phyloP scores from a whole-genome alignment of 2,329 filamentous ascomycete species.

The Fusarium sp. region DNA sequence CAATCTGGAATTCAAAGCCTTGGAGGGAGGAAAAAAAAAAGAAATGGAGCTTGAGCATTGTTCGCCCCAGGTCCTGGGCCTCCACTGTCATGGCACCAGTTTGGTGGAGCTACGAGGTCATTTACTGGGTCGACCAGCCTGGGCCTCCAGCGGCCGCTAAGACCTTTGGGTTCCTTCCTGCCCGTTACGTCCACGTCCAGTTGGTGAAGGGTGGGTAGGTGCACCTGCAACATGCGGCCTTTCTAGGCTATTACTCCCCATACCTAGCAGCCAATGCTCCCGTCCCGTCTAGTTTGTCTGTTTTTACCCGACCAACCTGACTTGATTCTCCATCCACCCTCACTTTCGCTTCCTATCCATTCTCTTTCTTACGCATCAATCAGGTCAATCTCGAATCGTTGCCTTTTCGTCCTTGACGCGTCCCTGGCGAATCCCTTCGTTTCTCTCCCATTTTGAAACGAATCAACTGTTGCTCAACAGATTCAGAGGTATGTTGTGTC shows the following conservation, averaged over 20 bases:
- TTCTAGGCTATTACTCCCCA: neutral
- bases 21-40: conserved; percentile 1
- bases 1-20: conserved; percentile 15
- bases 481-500: conserved; percentile 37
- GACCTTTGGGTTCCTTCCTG: conserved; percentile 27
- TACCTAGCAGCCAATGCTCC: neutral
- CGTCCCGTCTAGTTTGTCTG: neutral
- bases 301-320: conserved; percentile 12
- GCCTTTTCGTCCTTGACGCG: conserved; percentile 24
- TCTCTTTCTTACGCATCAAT: conserved; percentile 33
- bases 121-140: conserved; percentile 1
- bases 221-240: neutral
- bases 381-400: conserved; percentile 25
- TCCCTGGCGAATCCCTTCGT: conserved; percentile 19
- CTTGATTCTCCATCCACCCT: conserved; percentile 14
- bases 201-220: neutral
- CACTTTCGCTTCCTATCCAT: conserved; percentile 20
- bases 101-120: conserved; percentile 3
- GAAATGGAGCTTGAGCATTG: conserved; percentile 5
- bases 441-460: conserved; percentile 7
- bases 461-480: conserved; percentile 16
- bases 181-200: neutral
- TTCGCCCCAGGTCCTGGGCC: conserved; percentile 5
- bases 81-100: conserved; percentile 1
- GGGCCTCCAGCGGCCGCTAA: conserved; percentile 27